Conservation (phyloP, 2,329 filamentous ascomycete species). For the Sarocladium oryzae region DNA sequence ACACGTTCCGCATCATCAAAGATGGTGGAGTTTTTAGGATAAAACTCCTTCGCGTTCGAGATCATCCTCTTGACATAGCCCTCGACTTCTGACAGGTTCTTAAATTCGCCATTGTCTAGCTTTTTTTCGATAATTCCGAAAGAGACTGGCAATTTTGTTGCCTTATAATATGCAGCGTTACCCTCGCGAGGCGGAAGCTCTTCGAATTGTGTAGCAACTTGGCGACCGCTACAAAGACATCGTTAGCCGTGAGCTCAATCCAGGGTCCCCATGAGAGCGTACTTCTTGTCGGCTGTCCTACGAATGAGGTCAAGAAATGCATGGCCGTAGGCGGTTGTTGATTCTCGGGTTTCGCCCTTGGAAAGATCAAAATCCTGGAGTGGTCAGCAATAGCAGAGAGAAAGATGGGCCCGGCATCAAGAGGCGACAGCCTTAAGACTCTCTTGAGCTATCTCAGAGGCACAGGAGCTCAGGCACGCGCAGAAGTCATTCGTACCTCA, state of each 20-base stretch:
- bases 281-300: constrained; percentile 77
- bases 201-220: constrained; percentile 70
- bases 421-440: constrained; percentile 20
- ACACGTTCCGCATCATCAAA: constrained; percentile 84
- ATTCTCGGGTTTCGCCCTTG: constrained; percentile 56
- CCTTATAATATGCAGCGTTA: constrained; percentile 70
- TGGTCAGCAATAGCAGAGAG: constrained; percentile 13
- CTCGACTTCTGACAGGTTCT: constrained; percentile 67
- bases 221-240: constrained; percentile 52
- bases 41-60: constrained; percentile 79
- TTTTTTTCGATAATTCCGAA: constrained; percentile 71
- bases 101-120: constrained; percentile 61
- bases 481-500: constrained; percentile 27
- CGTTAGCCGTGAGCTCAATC: constrained; percentile 8
- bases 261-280: constrained; percentile 26
- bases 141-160: constrained; percentile 72
- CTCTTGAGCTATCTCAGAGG: too few relatives aligned
- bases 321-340: constrained; percentile 65
- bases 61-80: constrained; percentile 85
- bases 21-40: constrained; percentile 62
- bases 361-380: constrained; percentile 39
- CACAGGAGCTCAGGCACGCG: not conserved
- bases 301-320: constrained; percentile 70
- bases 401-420: not conserved
- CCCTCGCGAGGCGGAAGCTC: constrained; percentile 57